Evolutionary conservation across 495 filamentous ascomycete species (phyloP), one percentile per base, ranked within the genome.

Genomic region (Penicillium paxilli): DNA sequence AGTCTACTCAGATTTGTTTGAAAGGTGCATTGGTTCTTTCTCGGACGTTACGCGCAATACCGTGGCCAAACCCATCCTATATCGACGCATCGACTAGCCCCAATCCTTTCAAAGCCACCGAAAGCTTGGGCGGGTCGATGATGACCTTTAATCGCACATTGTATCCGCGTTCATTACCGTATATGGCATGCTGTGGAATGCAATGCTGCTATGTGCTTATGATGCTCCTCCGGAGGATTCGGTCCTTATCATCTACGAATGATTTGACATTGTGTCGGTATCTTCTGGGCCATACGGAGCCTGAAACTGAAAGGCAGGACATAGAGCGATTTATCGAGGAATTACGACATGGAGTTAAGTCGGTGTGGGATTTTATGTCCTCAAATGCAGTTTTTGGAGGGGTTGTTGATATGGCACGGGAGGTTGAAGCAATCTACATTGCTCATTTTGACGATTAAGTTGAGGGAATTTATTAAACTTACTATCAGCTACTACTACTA

Each of bases 1-100:
- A 75, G 45, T 80, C 78, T 9, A 66, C 76, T 0, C 72, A 68
- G 20, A 73, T 80, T 23, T 79, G 78, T 47, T 65, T 77, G 8
- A 74, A 72, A 47, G 67, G n/a, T n/a, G n/a, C n/a, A n/a, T n/a
- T n/a, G n/a, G n/a, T n/a, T n/a, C n/a, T n/a, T n/a, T n/a, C n/a
- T n/a, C n/a, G n/a, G n/a, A n/a, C n/a, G n/a, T n/a, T n/a, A n/a
- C n/a, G n/a, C n/a, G n/a, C n/a, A n/a, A n/a, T n/a, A n/a, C n/a
- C n/a, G n/a, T n/a, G n/a, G n/a, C n/a, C n/a, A n/a, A n/a, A n/a
- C n/a, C n/a, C n/a, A n/a, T n/a, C n/a, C n/a, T n/a, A n/a, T n/a
- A n/a, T n/a, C n/a, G n/a, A n/a, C n/a, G n/a, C n/a, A n/a, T n/a
- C n/a, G n/a, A n/a, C n/a, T n/a, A n/a, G n/a, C n/a, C n/a, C n/a